These are phyloP conservation scores for Verbena officinalis DNA, from an alignment of 257 asterid species.

Conservation along the genomic window DNA sequence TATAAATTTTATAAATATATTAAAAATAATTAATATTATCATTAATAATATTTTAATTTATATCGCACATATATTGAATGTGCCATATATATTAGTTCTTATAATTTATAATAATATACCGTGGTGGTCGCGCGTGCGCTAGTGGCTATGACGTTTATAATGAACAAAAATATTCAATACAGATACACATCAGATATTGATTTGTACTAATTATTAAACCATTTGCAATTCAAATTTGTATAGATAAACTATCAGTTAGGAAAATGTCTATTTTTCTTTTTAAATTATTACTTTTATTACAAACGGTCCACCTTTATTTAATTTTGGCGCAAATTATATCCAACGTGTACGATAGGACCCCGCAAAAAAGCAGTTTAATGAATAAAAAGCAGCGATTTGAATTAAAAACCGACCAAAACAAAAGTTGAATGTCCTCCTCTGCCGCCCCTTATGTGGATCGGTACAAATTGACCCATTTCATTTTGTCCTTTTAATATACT, in stretches of 20 bases:
- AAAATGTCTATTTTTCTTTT: slow-evolving; percentile 27
- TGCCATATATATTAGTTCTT: no score
- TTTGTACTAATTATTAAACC: slow-evolving; percentile 5
- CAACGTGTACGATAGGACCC: background rate
- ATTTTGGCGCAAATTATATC: background rate
- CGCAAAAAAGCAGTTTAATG: slow-evolving; percentile 10
- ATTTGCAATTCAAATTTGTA: slow-evolving; percentile 11
- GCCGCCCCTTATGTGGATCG: slow-evolving; percentile 53
- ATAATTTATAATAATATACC: background rate
- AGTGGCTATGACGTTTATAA: background rate
- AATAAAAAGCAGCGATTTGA: slow-evolving; percentile 31
- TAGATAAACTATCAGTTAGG: slow-evolving; percentile 17
- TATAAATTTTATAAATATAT: no score
- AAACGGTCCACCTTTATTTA: slow-evolving; percentile 4
- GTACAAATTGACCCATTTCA: slow-evolving; percentile 15
- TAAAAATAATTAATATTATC: no score
- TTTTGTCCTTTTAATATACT: slow-evolving; percentile 15
- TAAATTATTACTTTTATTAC: background rate
- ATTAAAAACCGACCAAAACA: slow-evolving; percentile 42
- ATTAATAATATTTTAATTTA: no score
- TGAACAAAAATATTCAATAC: slow-evolving; percentile 14
- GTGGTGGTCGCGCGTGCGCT: background rate
- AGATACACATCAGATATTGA: slow-evolving; percentile 24
- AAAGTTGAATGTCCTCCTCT: slow-evolving; percentile 31
- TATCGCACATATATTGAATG: no score